These are phyloP conservation scores for Phytophthora multivora DNA, from an alignment of 352 stramenopile genomes.

Conservation along the genomic window DNA sequence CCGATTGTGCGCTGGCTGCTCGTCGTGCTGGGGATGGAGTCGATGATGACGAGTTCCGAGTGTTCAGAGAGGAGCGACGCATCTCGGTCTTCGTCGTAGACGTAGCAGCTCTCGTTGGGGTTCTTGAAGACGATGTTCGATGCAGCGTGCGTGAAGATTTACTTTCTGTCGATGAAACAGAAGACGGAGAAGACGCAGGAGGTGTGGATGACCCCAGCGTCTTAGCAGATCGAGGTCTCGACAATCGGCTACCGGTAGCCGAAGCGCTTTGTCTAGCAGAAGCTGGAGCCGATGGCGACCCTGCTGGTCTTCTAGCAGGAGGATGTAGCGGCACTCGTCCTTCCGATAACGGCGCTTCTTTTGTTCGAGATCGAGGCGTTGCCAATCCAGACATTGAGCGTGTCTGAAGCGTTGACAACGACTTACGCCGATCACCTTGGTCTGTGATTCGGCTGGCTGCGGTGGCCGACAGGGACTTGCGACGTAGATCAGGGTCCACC, in stretches of 20 bases:
- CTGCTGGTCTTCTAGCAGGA: conserved; percentile 22
- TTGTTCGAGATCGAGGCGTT: conserved; percentile 28
- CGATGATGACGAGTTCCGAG: conserved; percentile 25
- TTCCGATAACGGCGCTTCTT: conserved; percentile 14
- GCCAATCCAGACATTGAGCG: conserved; percentile 31
- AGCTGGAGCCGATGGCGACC: conserved; percentile 18
- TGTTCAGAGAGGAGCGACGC: conserved; percentile 26
- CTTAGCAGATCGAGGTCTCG: conserved; percentile 26
- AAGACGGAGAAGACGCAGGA: conserved; percentile 26
- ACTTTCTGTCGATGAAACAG: conserved; percentile 18
- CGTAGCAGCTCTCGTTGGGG: conserved; percentile 13
- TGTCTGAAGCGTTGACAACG: conserved; percentile 48
- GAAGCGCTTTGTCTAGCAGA: conserved; percentile 23
- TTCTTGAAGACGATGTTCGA: conserved; percentile 17
- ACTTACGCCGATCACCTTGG: conserved; percentile 42
- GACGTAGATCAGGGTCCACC: conserved; percentile 40
- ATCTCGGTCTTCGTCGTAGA: conserved; percentile 11
- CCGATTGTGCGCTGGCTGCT: conserved; percentile 22
- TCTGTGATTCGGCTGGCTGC: conserved; percentile 26
- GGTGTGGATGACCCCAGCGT: conserved; percentile 19
- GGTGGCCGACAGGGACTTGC: conserved; percentile 50
- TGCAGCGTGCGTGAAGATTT: conserved; percentile 33
- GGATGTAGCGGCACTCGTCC: conserved; percentile 28
- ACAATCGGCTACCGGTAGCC: conserved; percentile 32
- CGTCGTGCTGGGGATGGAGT: conserved; percentile 21